Conservation (phyloP, 495 filamentous ascomycete genomes). For the Eremomyces bilateralis region DNA sequence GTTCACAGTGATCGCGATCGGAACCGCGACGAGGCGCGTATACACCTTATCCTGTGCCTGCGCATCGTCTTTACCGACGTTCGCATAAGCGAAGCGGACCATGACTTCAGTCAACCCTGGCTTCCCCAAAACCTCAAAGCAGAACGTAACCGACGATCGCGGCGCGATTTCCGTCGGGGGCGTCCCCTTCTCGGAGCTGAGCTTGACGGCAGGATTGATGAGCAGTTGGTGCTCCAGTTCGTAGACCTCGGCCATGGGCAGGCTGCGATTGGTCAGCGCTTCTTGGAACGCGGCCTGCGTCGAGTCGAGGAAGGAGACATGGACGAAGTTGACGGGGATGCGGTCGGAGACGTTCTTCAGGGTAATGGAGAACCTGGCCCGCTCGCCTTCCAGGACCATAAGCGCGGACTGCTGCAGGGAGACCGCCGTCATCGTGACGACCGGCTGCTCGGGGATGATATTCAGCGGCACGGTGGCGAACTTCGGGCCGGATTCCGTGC, state of each 20-base stretch:
- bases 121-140: conserved; percentile 67
- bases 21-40: conserved; percentile 62
- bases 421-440: conserved; percentile 49
- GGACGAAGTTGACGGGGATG: conserved; percentile 56
- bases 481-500: conserved; percentile 8
- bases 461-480: conserved; percentile 33
- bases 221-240: conserved; percentile 62
- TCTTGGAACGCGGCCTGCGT: conserved; percentile 54
- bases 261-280: conserved; percentile 51
- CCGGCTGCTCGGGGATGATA: conserved; percentile 58
- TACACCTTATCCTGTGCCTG: conserved; percentile 56
- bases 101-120: conserved; percentile 62
- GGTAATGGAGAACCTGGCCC: conserved; percentile 52
- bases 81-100: conserved; percentile 68
- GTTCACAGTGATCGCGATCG: conserved; percentile 76
- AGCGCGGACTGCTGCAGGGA: conserved; percentile 68
- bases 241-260: conserved; percentile 55
- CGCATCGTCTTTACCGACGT: conserved; percentile 37
- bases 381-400: conserved; percentile 81
- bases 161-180: conserved; percentile 35
- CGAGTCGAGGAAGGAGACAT: conserved; percentile 79
- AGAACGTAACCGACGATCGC: conserved; percentile 47
- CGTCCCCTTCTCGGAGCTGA: conserved; percentile 35
- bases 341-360: conserved; percentile 51
- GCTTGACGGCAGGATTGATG: conserved; percentile 37